Evolutionary conservation across 495 filamentous ascomycete species (phyloP).

Genomic region (Chaetomium cochliodes): DNA sequence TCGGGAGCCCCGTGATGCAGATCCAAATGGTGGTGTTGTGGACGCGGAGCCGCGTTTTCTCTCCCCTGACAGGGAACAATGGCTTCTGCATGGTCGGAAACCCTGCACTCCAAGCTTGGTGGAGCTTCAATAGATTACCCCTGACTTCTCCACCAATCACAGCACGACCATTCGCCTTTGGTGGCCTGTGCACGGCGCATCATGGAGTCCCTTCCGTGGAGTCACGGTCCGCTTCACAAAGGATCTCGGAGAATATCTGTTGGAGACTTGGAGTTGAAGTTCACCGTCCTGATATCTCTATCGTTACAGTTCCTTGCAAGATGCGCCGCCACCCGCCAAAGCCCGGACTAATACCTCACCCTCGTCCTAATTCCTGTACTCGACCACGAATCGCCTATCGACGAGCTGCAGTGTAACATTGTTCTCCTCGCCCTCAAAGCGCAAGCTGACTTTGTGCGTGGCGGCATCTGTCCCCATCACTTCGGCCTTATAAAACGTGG

Average conservation of each 20-base stretch:
- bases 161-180: not conserved
- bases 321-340: too few species aligned
- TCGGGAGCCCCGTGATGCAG: constrained; percentile 8
- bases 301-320: too few species aligned
- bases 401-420: constrained; percentile 76
- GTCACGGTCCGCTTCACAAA: constrained; percentile 1
- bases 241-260: not conserved
- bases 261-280: too few species aligned
- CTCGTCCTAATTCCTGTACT: constrained; percentile 49
- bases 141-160: constrained; percentile 26
- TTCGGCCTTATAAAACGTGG: constrained; percentile 95
- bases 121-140: constrained; percentile 25
- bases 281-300: too few species aligned
- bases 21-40: constrained; percentile 17
- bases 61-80: constrained; percentile 17
- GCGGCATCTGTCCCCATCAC: constrained; percentile 69
- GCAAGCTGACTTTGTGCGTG: constrained; percentile 55
- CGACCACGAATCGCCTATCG: constrained; percentile 74
- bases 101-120: constrained; percentile 14
- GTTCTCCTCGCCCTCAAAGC: constrained; percentile 86
- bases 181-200: constrained; percentile 13
- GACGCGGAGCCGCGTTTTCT: constrained; percentile 21
- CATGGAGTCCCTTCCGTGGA: constrained; percentile 6
- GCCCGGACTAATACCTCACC: too few species aligned
- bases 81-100: constrained; percentile 23